Percentiles rank a stretch among this genome's conserved stretches.
These are phyloP conservation scores for Parathielavia hyrcaniae DNA, from an alignment of 495 filamentous ascomycete species.

Conservation along the genomic window DNA sequence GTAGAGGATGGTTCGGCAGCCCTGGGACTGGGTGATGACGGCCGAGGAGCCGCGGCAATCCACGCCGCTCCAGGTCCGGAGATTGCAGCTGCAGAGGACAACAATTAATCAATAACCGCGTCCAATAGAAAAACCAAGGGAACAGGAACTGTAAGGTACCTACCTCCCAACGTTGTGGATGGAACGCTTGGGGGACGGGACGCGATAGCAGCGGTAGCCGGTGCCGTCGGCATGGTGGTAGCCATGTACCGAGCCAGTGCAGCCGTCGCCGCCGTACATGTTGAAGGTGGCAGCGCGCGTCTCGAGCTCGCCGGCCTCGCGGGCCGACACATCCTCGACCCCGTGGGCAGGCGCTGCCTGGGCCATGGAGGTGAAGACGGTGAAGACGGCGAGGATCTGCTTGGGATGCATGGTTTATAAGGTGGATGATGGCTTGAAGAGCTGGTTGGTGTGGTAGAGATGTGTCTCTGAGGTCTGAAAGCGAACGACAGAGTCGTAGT, in stretches of 20 bases:
- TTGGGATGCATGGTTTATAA: not conserved
- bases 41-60: not conserved
- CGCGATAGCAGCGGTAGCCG: constrained; percentile 1
- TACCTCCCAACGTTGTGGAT: not conserved
- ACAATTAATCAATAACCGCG: not conserved
- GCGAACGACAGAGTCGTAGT: too few species aligned
- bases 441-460: not conserved
- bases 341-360: not conserved
- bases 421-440: not conserved
- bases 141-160: not conserved
- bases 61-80: not conserved
- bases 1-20: not conserved
- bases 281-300: not conserved
- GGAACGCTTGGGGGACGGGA: not conserved
- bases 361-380: not conserved
- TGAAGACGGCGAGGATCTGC: constrained; percentile 3
- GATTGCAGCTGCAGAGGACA: not conserved
- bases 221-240: not conserved
- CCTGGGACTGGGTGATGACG: not conserved
- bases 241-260: not conserved
- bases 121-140: too few species aligned
- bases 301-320: not conserved
- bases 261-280: not conserved
- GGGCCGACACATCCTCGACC: not conserved
- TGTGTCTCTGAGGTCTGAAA: too few species aligned